phyloP scores from a whole-genome alignment of 208 protist species.

The Plasmodiophora brassicae region DNA sequence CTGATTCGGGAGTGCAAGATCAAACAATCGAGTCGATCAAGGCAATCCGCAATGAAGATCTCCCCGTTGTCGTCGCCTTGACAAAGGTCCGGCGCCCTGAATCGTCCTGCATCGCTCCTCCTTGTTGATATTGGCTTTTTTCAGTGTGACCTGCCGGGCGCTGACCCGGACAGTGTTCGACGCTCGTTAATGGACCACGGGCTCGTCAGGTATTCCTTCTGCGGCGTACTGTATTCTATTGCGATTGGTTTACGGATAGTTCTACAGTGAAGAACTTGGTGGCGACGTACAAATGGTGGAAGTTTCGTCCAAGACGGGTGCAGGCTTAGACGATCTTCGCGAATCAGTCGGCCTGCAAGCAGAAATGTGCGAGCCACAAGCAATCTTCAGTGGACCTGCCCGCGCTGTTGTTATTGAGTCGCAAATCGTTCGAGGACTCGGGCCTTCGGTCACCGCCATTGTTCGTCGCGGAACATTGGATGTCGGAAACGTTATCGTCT shows the following conservation, averaged over 20 bases:
- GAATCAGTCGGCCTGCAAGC: neutral
- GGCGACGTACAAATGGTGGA: neutral
- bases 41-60: neutral
- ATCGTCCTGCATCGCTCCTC: too few species aligned
- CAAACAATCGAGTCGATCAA: neutral
- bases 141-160: neutral
- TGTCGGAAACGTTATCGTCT: neutral
- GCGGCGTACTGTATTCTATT: neutral
- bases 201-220: neutral
- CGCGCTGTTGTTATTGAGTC: neutral
- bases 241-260: too few species aligned
- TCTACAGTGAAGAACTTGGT: neutral
- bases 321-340: neutral
- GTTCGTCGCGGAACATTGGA: neutral
- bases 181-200: neutral
- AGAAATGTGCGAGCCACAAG: neutral
- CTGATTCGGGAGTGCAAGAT: neutral
- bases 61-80: neutral
- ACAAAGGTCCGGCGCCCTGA: too few species aligned
- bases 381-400: neutral
- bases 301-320: neutral
- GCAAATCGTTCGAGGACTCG: neutral
- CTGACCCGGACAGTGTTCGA: neutral
- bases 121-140: too few species aligned
- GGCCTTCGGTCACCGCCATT: neutral